A percentile compares a stretch with the other conserved stretches of the same genome.
Conservation (phyloP, 2,329 filamentous ascomycete species). For the Parascedosporium putredinis region DNA sequence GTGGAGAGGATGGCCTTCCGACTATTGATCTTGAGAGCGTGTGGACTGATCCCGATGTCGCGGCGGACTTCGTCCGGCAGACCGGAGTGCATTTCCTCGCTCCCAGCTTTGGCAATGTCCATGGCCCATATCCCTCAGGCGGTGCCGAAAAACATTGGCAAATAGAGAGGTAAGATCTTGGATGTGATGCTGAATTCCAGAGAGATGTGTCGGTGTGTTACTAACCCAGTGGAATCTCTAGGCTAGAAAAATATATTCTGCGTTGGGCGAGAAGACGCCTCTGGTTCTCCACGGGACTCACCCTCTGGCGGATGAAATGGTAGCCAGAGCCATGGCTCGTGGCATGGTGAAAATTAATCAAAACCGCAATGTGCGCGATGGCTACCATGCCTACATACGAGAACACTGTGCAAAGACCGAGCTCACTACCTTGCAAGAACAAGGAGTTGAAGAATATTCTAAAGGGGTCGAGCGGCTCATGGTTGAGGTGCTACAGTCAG, state of each 20-base stretch:
- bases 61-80: conserved; percentile 2
- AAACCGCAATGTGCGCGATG: conserved; percentile 5
- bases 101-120: conserved; percentile 5
- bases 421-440: not conserved
- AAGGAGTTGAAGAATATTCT: not conserved
- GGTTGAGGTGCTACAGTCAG: not conserved
- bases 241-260: not conserved
- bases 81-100: conserved; percentile 7
- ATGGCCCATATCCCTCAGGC: not conserved
- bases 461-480: not conserved
- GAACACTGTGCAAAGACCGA: not conserved
- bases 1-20: not conserved
- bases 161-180: not conserved
- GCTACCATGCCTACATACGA: not conserved
- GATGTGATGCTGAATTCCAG: not conserved
- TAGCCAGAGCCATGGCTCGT: not conserved
- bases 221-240: not conserved
- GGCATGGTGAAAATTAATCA: conserved; percentile 7
- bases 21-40: conserved; percentile 1
- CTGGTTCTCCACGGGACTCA: conserved; percentile 5
- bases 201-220: not conserved
- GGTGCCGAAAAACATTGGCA: not conserved
- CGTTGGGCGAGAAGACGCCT: not conserved
- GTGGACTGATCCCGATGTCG: not conserved
- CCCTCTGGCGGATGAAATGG: not conserved